Percentiles rank a stretch among this genome's conserved stretches.
These are phyloP conservation scores for Diutina sp. DNA, from an alignment of 1,139 yeast species.

Conservation along the genomic window DNA sequence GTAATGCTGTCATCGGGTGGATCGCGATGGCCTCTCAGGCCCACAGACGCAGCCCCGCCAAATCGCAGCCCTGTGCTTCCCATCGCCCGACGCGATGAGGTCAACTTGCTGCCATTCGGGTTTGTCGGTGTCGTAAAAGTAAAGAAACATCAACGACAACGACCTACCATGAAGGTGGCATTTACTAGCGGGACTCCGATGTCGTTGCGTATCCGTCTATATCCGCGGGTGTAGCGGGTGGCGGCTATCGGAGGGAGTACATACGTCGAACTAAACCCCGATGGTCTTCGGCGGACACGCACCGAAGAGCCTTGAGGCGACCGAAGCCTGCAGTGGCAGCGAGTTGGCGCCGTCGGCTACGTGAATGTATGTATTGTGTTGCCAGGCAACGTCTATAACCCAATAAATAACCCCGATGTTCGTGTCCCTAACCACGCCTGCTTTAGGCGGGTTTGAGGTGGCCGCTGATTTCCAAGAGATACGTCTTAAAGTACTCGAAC, in stretches of 20 bases:
- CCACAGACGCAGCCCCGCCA: background rate
- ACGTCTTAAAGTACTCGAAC: constrained; percentile 72
- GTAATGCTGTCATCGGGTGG: background rate
- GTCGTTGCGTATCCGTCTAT: too few relatives aligned
- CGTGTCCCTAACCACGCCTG: background rate
- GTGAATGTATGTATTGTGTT: background rate
- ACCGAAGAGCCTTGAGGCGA: background rate
- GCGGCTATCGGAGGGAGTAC: too few relatives aligned
- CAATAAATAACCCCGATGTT: background rate
- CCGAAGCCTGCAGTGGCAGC: background rate
- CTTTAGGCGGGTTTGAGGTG: constrained; percentile 4
- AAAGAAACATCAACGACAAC: background rate
- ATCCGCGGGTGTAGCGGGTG: too few relatives aligned
- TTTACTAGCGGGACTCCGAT: too few relatives aligned
- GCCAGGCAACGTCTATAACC: background rate
- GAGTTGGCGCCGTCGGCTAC: background rate
- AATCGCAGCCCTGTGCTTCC: background rate
- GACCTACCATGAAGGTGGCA: too few relatives aligned
- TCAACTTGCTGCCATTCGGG: background rate
- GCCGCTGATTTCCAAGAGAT: constrained; percentile 31
- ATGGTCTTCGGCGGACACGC: too few relatives aligned
- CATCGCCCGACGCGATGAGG: background rate
- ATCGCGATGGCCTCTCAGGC: background rate
- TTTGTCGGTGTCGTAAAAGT: background rate
- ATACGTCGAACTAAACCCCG: too few relatives aligned